A percentile compares a stretch with the other conserved stretches of the same genome.
These are phyloP conservation scores for Lactarius tabidus DNA, from an alignment of 768 basidiomycete genomes.

Conservation along the genomic window DNA sequence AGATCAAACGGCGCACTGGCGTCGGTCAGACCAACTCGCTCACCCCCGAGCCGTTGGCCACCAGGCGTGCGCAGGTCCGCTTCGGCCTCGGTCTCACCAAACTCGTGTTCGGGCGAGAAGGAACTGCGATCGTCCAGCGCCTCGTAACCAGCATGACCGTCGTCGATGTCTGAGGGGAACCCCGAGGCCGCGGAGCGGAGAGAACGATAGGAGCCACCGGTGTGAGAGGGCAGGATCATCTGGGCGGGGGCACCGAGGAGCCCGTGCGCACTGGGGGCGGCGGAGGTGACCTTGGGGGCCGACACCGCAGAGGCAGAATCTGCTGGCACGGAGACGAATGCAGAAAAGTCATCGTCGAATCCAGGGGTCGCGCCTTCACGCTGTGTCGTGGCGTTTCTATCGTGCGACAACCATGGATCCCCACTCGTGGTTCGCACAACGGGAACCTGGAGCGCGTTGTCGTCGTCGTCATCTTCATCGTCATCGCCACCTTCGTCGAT, in stretches of 20 bases:
- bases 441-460: conserved; percentile 7
- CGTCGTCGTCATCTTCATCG: conserved; percentile 1
- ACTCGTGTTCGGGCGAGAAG: conserved; percentile 13
- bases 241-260: conserved; percentile 24
- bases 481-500: conserved; percentile 5
- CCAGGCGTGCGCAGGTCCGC: neutral
- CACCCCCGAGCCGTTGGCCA: neutral
- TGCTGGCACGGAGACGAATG: conserved; percentile 60
- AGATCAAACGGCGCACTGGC: conserved; percentile 19
- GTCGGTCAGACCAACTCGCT: neutral
- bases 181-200: conserved; percentile 55
- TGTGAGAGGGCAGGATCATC: conserved; percentile 29
- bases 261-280: neutral
- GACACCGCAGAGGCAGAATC: neutral
- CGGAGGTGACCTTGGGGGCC: conserved; percentile 1
- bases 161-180: conserved; percentile 41
- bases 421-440: neutral
- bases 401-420: conserved; percentile 25
- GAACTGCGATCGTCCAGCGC: conserved; percentile 22
- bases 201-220: conserved; percentile 43
- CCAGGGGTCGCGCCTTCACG: conserved; percentile 27
- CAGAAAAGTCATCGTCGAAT: conserved; percentile 80
- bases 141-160: conserved; percentile 18
- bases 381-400: conserved; percentile 7
- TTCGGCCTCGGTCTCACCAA: neutral